Evolutionary conservation across 2,329 filamentous ascomycete species (phyloP).

Genomic region (Raffaelea albimanens): DNA sequence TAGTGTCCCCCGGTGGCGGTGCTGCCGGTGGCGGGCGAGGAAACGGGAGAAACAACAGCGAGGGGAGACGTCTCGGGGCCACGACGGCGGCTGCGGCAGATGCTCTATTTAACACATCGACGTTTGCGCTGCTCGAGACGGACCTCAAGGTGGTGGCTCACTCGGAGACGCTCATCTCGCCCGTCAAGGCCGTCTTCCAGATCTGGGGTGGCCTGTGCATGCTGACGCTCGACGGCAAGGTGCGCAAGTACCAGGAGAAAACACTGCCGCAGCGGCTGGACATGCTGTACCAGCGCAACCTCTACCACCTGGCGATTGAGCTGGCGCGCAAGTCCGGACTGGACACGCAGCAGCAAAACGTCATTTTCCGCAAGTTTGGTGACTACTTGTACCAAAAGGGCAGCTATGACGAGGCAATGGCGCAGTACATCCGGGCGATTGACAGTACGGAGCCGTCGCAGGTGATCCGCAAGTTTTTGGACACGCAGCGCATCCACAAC

Average conservation of each 20-base stretch:
- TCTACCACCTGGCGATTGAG: slow-evolving; percentile 86
- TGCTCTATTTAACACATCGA: slow-evolving; percentile 75
- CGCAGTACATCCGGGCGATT: slow-evolving; percentile 92
- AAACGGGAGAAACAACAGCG: slow-evolving; percentile 20
- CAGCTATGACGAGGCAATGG: slow-evolving; percentile 97
- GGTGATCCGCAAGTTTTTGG: slow-evolving; percentile 90
- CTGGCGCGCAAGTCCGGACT: slow-evolving; percentile 83
- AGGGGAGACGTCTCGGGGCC: slow-evolving; percentile 61
- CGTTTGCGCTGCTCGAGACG: slow-evolving; percentile 84
- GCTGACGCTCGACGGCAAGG: slow-evolving; percentile 86
- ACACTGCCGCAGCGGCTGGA: slow-evolving; percentile 83
- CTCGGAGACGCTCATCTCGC: slow-evolving; percentile 72
- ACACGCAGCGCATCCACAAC: slow-evolving; percentile 96
- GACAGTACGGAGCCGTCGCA: slow-evolving; percentile 94
- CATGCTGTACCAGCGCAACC: slow-evolving; percentile 85
- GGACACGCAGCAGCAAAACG: slow-evolving; percentile 71
- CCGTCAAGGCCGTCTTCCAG: slow-evolving; percentile 69
- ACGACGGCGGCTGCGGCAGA: slow-evolving; percentile 59
- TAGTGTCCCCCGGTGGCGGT: slow-evolving; percentile 66
- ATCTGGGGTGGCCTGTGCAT: slow-evolving; percentile 90
- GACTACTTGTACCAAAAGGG: slow-evolving; percentile 92
- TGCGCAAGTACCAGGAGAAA: slow-evolving; percentile 86
- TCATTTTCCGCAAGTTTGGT: slow-evolving; percentile 88
- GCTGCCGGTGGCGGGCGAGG: neutral
- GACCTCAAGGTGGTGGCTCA: slow-evolving; percentile 85